Conservation (phyloP, 305 asterid species). For the Solanum hybrid region DNA sequence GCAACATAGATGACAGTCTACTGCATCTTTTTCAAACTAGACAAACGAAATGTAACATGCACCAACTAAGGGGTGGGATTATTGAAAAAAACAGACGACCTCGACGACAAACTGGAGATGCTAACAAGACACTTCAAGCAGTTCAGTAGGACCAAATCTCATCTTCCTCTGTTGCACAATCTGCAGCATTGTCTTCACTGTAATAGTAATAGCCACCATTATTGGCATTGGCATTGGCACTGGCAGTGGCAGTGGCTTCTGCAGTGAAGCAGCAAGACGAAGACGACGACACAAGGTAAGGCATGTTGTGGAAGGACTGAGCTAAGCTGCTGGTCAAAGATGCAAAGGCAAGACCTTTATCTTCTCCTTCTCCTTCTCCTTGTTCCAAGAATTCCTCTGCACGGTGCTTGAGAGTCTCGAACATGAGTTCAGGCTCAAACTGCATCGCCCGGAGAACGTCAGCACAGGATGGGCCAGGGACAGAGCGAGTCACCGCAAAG, state of each 20-base stretch:
- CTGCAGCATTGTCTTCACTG: slow-evolving; percentile 49
- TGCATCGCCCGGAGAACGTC: slow-evolving; percentile 90
- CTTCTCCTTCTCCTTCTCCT: slow-evolving; percentile 3
- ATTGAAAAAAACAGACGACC: slow-evolving; percentile 24
- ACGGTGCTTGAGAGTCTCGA: slow-evolving; percentile 80
- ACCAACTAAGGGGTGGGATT: not conserved
- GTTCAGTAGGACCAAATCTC: slow-evolving; percentile 78
- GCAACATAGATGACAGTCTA: not conserved
- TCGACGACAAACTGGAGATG: slow-evolving; percentile 11
- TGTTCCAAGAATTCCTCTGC: slow-evolving; percentile 49
- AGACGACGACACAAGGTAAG: slow-evolving; percentile 49
- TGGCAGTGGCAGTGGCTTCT: slow-evolving; percentile 31
- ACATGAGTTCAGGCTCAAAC: slow-evolving; percentile 90
- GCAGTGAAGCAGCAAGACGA: slow-evolving; percentile 54
- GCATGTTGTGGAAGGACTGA: slow-evolving; percentile 74
- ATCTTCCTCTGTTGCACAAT: slow-evolving; percentile 58
- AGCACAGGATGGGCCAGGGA: slow-evolving; percentile 67
- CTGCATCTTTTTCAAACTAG: not conserved
- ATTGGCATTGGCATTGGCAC: slow-evolving; percentile 16
- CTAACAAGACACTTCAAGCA: slow-evolving; percentile 37
- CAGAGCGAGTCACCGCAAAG: slow-evolving; percentile 68
- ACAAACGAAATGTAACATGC: not conserved
- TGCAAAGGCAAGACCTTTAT: slow-evolving; percentile 11
- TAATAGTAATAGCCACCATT: slow-evolving; percentile 30
- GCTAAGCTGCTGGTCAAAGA: slow-evolving; percentile 50